Base-by-base conservation (phyloP, 257 asterid genomes). In the Voacanga thouarsii region DNA sequence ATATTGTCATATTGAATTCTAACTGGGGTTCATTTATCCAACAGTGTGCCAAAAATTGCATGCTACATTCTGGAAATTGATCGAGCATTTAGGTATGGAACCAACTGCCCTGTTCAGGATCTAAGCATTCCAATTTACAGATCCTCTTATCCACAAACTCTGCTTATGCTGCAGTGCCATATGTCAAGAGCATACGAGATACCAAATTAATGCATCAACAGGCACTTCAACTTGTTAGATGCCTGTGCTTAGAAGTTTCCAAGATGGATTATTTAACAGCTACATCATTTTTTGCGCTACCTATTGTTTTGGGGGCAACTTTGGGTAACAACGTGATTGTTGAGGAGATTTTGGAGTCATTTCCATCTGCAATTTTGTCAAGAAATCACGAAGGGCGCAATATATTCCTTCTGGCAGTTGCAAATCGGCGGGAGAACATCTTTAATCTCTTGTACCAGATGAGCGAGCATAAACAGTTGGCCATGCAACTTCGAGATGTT, bases 311-410 rank as follows among this genome's bases (percentile, higher is more conserved):
- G 53, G 85, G 85, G 3, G 86, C 87, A 65, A 75, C 83, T 74
- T 41, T 50, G 64, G 89, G 89, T 61, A 86, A 72, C 21, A 77
- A 78, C 75, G 89, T 81, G 75, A 77, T 86, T 37, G 82, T 86
- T 72, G 86, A 86, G 75, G 89, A 86, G 81, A 86, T 86, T 84
- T 71, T 84, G 77, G 82, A 84, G 33, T 59, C 80, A 44, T 86
- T 83, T 61, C 89, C 87, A 21, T 77, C 75, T 11, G 85, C 89
- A 24, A 82, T 86, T 78, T 84, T 78, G 89, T 86, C 84, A n/a
- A 78, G 63, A 71, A 70, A 80, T 50, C 63, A 68, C 44, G 79
- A 72, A 70, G 83, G 84, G 61, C 83, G 73, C 21, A 83, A 83
- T 41, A 78, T 86, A 79, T 83, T 86, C 78, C 81, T 79, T 37